Base-by-base conservation (phyloP, 352 stramenopile genomes). In the Albugo candida region DNA sequence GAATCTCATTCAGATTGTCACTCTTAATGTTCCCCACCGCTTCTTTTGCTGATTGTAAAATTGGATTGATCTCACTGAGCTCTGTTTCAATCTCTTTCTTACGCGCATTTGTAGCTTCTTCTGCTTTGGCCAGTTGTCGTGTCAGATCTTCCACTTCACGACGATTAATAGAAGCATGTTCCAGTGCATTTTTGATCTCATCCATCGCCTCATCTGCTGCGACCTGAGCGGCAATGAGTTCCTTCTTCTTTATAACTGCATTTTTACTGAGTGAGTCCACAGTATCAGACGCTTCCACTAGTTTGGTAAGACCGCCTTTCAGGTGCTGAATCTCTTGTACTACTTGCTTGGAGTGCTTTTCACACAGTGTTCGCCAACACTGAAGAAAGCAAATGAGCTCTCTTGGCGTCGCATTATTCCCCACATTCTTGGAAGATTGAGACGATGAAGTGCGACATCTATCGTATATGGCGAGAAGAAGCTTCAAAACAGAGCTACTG, bases 1-100 rank as follows among this genome's bases (percentile, higher is more conserved):
- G 73, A 41, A 97, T 95, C 55, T 97, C 87, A 60, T 97, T 96
- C 45, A 97, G 64, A 53, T 97, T 92, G 55, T 97, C 86, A 36
- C 77, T 92, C 59, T 96, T 95, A 60, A 97, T 97, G 51, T 93
- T 84, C 1, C 83, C 83, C 14, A 95, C 84, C 4, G 84, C 84
- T 44, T 93, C 76, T 55, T 94, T 93, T 6, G 84, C 84, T 12
- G 76, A 81, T 51, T 96, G 84, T 0, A 97, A 61, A 36, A 96
- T 86, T 1, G 88, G 88, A 14, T 65, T 89, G 53, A 97, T 95
- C 41, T 93, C 78, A 6, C 60, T 67, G 11, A 97, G 54, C 50
- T 97, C 92, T n/a, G 77, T 54, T 48, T 97, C 86, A 47, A 97
- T 97, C 34, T 94, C 80, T 2, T 55, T 67, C 55, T 97, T 97